Base-by-base conservation (phyloP, 1,139 yeast genomes). In the Lodderomyces theae region DNA sequence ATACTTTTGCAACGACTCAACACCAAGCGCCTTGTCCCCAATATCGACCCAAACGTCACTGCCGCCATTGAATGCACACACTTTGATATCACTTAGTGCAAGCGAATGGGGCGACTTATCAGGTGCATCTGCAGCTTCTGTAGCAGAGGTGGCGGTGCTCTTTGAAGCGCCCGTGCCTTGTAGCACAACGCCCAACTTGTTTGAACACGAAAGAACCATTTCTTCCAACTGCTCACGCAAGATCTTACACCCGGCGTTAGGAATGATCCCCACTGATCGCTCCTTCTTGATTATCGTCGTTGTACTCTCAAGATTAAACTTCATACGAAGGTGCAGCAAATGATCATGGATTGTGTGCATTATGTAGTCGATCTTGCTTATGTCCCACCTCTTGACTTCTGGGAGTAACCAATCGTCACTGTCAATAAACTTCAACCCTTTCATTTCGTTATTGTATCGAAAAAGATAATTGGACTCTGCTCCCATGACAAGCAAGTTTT, bases 21-120 rank as follows among this genome's bases (percentile, higher is more conserved):
- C 97, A 9, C 98, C 98, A 35, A 87, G 67, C 32, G 94, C 80
- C 60, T 92, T 92, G 59, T 94, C 97, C 11, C 97, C 98, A 47
- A 92, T 86, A 58, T 92, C 98, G 16, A 92, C 92, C 97, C 97
- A 92, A 18, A 92, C 96, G 58, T 92, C 98, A 19, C 84, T 73
- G 4, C 98, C 97, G 31, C 97, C 98, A 57, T 92, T 94, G 67
- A 92, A 92, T 1, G 97, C 96, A 65, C 97, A 89, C 52, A 87
- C 90, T 49, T 83, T 77, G 45, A 92, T 79, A 23, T 77, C 56
- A 31, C 39, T 38, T 17, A 40, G 15, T 5, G 31, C 31, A 8
- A 28, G 26, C 12, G 36, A 23, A 5, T 19, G 11, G 5, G 28
- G 19, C 8, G 36, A 34, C 11, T 18, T 19, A 30, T 16, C 22